Evolutionary conservation across 352 stramenopile species (phyloP), one percentile per base, ranked within the genome.

Genomic region (Pythium insidiosum): DNA sequence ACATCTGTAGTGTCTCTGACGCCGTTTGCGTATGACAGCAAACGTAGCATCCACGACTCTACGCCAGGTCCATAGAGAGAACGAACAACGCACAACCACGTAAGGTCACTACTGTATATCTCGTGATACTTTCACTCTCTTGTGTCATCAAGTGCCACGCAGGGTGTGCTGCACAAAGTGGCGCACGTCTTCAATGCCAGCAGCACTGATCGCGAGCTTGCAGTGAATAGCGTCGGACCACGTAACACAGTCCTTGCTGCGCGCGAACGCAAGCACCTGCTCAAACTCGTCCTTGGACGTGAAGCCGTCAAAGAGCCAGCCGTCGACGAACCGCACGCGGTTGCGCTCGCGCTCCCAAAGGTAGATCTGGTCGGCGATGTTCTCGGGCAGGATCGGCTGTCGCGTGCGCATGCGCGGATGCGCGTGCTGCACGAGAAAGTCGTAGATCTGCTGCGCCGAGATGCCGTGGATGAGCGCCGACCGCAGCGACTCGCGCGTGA

Each of bases 281-380:
- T 92, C 80, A 48, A 91, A 95, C 39, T 92, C 80, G 37, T 84
- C 70, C 53, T 84, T 88, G 6, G 71, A 74, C 45, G 82, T 80
- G 50, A 93, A 93, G 12, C 87, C 74, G 43, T 95, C 84, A 38
- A 95, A 85, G 26, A 95, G 73, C 35, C 90, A 69, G 21, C 83
- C 82, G 35, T 80, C 70, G 13, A 87, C 37, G 39, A 92, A 92
- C 60, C 78, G 58, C 24, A 96, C 73, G 43, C 84, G 84, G 57
- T 94, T 92, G 50, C 85, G 80, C 61, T 96, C 87, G 18, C 75
- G 76, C 47, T 96, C 80, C 87, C 87, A 96, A 37, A 96, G 60
- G 49, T 95, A 89, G 23, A 96, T 79, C 59, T 96, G 84, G 54
- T 95, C 84, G 22, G 88, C 81, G 53, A 95, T 89, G 50, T 94